Evolutionary conservation across 495 filamentous ascomycete species (phyloP).

Genomic region (Aspergillus conjunctus): DNA sequence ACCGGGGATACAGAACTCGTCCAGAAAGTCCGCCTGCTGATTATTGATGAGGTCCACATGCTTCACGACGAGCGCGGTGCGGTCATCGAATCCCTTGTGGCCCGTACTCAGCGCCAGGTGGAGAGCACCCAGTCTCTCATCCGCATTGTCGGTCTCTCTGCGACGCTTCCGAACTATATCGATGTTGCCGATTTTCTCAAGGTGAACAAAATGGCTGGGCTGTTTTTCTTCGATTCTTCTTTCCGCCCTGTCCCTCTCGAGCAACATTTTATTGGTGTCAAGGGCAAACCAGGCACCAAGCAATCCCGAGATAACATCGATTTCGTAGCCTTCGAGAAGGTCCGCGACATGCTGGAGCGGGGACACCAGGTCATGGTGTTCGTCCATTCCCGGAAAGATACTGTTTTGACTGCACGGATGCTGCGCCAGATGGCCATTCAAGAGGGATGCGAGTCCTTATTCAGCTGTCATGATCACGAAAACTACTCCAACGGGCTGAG

Average conservation of each 20-base stretch:
- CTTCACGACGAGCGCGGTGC: slow-evolving; percentile 96
- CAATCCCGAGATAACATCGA: slow-evolving; percentile 87
- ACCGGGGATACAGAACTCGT: slow-evolving; percentile 97
- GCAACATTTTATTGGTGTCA: slow-evolving; percentile 96
- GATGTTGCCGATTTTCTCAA: slow-evolving; percentile 97
- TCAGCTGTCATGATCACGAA: slow-evolving; percentile 68
- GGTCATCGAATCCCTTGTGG: slow-evolving; percentile 92
- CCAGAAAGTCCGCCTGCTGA: slow-evolving; percentile 92
- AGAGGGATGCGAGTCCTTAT: slow-evolving; percentile 71
- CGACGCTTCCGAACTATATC: slow-evolving; percentile 92
- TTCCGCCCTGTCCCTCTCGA: slow-evolving; percentile 96
- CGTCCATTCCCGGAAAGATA: slow-evolving; percentile 95
- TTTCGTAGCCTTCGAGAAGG: slow-evolving; percentile 83
- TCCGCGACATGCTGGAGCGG: slow-evolving; percentile 83
- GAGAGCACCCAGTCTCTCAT: slow-evolving; percentile 98
- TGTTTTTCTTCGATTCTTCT: slow-evolving; percentile 97
- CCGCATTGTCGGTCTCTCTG: slow-evolving; percentile 90
- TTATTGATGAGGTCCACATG: slow-evolving; percentile 99
- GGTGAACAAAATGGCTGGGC: slow-evolving; percentile 87
- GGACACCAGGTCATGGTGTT: slow-evolving; percentile 99
- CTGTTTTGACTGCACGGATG: slow-evolving; percentile 80
- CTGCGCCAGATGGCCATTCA: slow-evolving; percentile 86
- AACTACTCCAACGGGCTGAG: slow-evolving; percentile 71
- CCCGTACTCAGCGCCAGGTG: slow-evolving; percentile 91
- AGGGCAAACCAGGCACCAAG: slow-evolving; percentile 81